phyloP scores from a whole-genome alignment of 306 rosid species.

The Gynostemma pentaphyllum region DNA sequence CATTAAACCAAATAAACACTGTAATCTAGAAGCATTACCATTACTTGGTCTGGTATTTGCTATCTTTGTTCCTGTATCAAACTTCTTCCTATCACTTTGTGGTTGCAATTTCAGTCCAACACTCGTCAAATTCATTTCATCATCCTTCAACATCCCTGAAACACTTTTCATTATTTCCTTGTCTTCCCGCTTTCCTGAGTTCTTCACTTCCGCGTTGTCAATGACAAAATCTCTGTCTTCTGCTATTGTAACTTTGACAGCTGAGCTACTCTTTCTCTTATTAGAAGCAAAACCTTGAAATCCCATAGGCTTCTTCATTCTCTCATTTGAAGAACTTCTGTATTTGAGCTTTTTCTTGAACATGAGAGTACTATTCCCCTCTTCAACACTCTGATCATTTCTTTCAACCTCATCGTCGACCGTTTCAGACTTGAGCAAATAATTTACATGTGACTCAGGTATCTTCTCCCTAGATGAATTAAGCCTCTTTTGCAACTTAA shows the following conservation, averaged over 20 bases:
- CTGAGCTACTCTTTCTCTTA: conserved; percentile 15
- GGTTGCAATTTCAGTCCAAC: conserved; percentile 3
- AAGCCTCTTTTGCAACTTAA: conserved; percentile 36
- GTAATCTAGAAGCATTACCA: conserved; percentile 39
- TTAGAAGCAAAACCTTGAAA: conserved; percentile 32
- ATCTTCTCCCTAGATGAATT: conserved; percentile 25
- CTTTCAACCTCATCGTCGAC: conserved; percentile 11
- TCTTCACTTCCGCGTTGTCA: conserved; percentile 11
- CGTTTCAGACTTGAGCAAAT: conserved; percentile 18
- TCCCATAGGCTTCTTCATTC: conserved; percentile 40
- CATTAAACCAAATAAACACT: conserved; percentile 9
- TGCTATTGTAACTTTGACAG: neutral
- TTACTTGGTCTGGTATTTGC: conserved; percentile 15
- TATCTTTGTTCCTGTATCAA: conserved; percentile 15
- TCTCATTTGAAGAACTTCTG: conserved; percentile 34
- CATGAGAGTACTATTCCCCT: conserved; percentile 21
- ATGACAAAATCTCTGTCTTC: conserved; percentile 18
- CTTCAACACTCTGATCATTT: conserved; percentile 18
- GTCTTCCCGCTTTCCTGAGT: conserved; percentile 13
- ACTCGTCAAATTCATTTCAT: conserved; percentile 2
- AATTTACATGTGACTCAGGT: conserved; percentile 14
- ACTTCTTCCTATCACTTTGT: conserved; percentile 13
- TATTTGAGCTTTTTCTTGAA: conserved; percentile 45
- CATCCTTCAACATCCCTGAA: conserved; percentile 15
- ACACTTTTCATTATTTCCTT: conserved; percentile 3